These are phyloP conservation scores for Xylariaceae sp. DNA, from an alignment of 2,329 filamentous ascomycete genomes.

Conservation along the genomic window DNA sequence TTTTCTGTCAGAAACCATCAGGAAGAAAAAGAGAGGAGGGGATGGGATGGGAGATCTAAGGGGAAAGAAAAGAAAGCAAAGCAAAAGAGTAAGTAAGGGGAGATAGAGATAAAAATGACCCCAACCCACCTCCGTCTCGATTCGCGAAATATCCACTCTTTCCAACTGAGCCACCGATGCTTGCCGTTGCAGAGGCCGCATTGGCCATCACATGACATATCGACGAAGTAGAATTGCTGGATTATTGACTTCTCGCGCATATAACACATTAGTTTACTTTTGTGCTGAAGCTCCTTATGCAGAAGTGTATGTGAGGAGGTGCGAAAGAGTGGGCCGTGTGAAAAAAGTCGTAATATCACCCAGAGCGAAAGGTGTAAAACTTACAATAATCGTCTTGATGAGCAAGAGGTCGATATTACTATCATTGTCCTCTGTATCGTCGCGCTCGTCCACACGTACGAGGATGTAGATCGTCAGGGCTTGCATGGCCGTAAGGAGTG, in stretches of 20 bases:
- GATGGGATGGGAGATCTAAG: no score
- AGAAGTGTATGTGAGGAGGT: no score
- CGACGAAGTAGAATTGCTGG: constrained; percentile 13
- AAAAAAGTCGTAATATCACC: no score
- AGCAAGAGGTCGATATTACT: constrained; percentile 38
- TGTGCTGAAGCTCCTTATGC: no score
- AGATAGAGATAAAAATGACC: neutral
- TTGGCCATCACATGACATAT: constrained; percentile 15
- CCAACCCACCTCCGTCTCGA: constrained; percentile 31
- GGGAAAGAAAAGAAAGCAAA: neutral
- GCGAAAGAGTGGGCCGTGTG: neutral
- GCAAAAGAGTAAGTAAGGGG: neutral
- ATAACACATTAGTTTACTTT: no score
- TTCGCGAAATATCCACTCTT: constrained; percentile 38
- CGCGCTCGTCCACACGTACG: constrained; percentile 37
- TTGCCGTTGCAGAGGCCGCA: constrained; percentile 15
- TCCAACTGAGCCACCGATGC: constrained; percentile 29
- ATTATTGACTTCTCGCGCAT: constrained; percentile 3
- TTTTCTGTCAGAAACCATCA: neutral
- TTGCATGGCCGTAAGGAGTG: constrained; percentile 38
- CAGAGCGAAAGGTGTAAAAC: constrained; percentile 8
- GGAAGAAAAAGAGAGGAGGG: neutral
- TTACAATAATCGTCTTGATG: constrained; percentile 31
- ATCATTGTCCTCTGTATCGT: constrained; percentile 37
- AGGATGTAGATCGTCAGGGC: constrained; percentile 40